Evolutionary conservation across 352 stramenopile species (phyloP).

Genomic region (Phytopythium litorale): DNA sequence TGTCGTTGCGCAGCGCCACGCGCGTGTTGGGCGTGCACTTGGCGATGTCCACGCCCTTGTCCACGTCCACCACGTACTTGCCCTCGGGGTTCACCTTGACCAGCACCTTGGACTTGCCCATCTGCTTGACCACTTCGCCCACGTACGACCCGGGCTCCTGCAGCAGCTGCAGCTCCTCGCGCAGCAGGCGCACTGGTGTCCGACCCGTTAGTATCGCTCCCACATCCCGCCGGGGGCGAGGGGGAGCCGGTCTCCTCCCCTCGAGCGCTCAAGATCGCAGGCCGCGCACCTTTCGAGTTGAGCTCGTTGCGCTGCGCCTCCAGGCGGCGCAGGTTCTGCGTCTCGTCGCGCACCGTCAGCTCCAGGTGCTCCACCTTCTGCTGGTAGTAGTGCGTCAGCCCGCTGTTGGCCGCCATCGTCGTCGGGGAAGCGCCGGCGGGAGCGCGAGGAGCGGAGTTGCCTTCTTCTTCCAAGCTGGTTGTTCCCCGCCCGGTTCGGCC

Average conservation of each 20-base stretch:
- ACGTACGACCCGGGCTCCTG: constrained; percentile 98
- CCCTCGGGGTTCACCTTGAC: constrained; percentile 99
- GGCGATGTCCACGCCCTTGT: constrained; percentile 95
- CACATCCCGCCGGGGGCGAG: background rate
- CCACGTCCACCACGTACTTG: constrained; percentile 99
- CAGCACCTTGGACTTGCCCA: constrained; percentile 99
- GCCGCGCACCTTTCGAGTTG: constrained; percentile 93
- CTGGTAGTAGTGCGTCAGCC: constrained; percentile 91
- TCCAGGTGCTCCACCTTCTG: constrained; percentile 96
- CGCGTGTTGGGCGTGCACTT: constrained; percentile 98
- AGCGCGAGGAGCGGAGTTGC: too few species aligned
- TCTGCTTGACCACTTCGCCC: constrained; percentile 99
- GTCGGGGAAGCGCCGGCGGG: background rate
- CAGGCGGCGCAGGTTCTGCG: constrained; percentile 96
- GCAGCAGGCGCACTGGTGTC: constrained; percentile 91
- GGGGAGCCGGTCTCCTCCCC: background rate
- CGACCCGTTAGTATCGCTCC: background rate
- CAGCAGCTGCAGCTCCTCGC: constrained; percentile 98
- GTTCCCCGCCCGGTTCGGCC: background rate
- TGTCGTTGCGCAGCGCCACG: constrained; percentile 98
- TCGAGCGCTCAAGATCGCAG: background rate
- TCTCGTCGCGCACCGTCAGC: constrained; percentile 92
- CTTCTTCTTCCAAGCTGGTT: background rate
- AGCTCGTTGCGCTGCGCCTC: constrained; percentile 99
- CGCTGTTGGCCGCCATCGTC: constrained; percentile 34